Base-by-base conservation (phyloP, 2,329 filamentous ascomycete species). In the Fusarium sacchari region DNA sequence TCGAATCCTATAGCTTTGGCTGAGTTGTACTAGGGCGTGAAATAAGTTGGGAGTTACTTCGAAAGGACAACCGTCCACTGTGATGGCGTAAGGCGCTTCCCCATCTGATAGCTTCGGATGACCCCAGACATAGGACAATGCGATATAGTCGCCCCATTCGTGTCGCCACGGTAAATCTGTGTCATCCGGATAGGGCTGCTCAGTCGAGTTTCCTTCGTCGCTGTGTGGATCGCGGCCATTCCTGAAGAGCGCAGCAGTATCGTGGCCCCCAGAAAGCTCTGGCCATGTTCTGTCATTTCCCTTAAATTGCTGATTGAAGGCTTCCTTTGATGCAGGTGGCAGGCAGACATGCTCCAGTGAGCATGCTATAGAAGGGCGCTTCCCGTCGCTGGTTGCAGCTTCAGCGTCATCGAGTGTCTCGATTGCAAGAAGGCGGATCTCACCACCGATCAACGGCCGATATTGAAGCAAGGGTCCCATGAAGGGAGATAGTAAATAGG, bases 71-170 rank as follows among this genome's bases (percentile, higher is more conserved):
- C 46, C 47, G 14, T 67, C 28, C 1, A 67, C 47, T 1, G 22
- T 60, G 28, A 67, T 63, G 4, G n/a, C 24, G 11, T 44, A 18
- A 18, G 43, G 43, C 6, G 43, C 5, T 20, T 44, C 11, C 7
- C 43, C 43, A 20, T 44, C 43, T 28, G 17, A 18, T 13, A 18
- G 34, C 1, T 20, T 26, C n/a, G 40, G 18, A 20, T 50, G 7
- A 4, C 40, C n/a, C 65, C 65, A 67, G 9, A 24, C 39, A 12
- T 67, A 68, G 0, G 65, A 68, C 1, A 68, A 32, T 0, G 65
- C 65, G 6, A 68, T 60, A 2, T 49, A 68, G 4, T 68, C 65
- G 1, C 65, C 65, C 65, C 65, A 68, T 6, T 39, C 14, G 11
- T 60, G 22, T 40, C 55, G 28, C 65, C 65, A 68, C 1, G 53